Base-by-base conservation (phyloP, 228 moss, liverwort and hornwort genomes). In the Sphagnum magellanicum region DNA sequence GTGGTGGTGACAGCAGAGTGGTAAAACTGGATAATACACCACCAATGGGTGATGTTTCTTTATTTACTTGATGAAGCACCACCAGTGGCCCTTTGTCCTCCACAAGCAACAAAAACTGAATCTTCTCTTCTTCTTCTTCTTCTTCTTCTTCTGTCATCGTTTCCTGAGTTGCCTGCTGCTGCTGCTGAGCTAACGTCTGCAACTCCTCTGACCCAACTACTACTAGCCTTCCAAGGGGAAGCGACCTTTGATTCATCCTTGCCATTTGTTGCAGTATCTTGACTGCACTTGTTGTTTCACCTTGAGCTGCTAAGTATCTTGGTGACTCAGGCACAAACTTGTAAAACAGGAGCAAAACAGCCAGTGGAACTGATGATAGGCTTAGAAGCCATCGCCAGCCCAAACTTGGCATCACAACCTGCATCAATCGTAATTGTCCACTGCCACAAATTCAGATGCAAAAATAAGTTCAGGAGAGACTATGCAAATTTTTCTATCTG, bases 321-420 rank as follows among this genome's bases (percentile, higher is more conserved):
- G 94, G 94, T 55, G 86, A 88, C 70, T 94, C 94, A 57, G 94
- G 91, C 50, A 91, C 88, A 4, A 86, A 16, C 67, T 82, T 57
- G 79, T 94, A 94, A 74, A 94, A 91, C 8, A 89, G 50, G 68
- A 94, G 88, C 75, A 94, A 68, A 61, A 89, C 70, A 51, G 91
- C 91, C 50, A 94, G 79, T 5, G 94, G 94, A 63, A 81, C 60
- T 8, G 91, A 80, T 14, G 94, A 94, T 16, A 94, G 64, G 11
- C 79, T 86, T 10, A 94, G 79, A 67, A 94, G 87, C 91, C 91
- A 94, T 74, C 94, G 77, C 94, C 94, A 94, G 66, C 94, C 91
- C 68, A 89, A 71, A 52, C 70, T 80, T 13, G 94, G 94, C 94
- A 94, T 94, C 77, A 91, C 89, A 57, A 66, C 68, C 93, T 93